phyloP scores from a whole-genome alignment of 257 asterid species.

The Cinchona pubescens region DNA sequence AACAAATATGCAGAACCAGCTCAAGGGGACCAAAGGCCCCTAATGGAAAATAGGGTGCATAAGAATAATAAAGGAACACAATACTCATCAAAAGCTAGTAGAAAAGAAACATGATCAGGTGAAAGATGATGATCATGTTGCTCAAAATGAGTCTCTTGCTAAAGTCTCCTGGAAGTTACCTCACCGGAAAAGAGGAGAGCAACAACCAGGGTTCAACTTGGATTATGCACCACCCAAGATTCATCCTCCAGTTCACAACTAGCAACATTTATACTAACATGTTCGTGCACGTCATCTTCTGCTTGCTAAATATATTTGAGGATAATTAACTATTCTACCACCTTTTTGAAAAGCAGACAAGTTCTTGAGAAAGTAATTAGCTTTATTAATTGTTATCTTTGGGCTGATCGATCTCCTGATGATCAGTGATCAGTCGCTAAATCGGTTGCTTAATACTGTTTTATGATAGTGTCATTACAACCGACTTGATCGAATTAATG shows the following conservation, averaged over 20 bases:
- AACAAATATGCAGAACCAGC: conserved; percentile 13
- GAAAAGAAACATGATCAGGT: neutral
- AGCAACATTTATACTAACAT: neutral
- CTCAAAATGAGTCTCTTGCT: conserved; percentile 8
- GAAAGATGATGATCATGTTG: neutral
- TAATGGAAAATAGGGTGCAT: conserved; percentile 8
- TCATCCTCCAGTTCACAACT: conserved; percentile 53
- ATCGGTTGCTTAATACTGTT: too few relatives aligned
- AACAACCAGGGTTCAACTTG: conserved; percentile 52
- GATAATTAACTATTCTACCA: neutral
- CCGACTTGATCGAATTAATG: too few relatives aligned
- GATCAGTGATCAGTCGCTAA: too few relatives aligned
- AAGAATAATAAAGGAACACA: neutral
- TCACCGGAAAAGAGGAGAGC: conserved; percentile 40
- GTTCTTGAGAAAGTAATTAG: too few relatives aligned
- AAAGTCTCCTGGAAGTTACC: conserved; percentile 59
- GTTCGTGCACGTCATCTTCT: neutral
- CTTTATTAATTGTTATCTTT: neutral
- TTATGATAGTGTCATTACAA: too few relatives aligned
- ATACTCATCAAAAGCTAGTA: neutral
- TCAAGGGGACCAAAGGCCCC: neutral
- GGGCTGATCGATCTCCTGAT: too few relatives aligned
- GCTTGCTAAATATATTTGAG: neutral
- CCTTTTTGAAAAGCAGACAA: neutral
- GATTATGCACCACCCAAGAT: conserved; percentile 78